These are phyloP conservation scores for Apophysomyces ossiformis DNA, from an alignment of 371 early-diverging fungal genomes.

Conservation along the genomic window DNA sequence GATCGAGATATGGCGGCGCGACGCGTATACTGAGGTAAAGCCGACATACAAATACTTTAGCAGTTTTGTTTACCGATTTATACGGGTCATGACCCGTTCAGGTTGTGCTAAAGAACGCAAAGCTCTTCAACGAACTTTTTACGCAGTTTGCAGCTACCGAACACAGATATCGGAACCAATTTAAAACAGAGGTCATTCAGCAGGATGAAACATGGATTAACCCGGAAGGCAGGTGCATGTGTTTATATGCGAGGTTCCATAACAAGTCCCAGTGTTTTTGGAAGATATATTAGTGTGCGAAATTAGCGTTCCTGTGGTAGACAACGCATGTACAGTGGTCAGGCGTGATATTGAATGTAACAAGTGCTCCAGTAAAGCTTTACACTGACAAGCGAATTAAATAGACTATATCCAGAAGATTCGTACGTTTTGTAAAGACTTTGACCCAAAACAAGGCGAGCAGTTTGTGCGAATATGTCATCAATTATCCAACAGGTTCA, in stretches of 20 bases:
- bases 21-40: constrained; percentile 23
- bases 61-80: background rate
- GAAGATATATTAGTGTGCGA: background rate
- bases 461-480: constrained; percentile 13
- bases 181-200: constrained; percentile 14
- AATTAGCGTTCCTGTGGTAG: background rate
- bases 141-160: constrained; percentile 23
- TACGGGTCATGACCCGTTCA: background rate
- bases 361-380: background rate
- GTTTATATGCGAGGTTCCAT: constrained; percentile 5
- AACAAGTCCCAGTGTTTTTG: background rate
- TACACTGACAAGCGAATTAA: background rate
- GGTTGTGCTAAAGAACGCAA: constrained; percentile 14
- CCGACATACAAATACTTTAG: background rate
- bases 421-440: constrained; percentile 18
- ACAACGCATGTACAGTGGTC: background rate
- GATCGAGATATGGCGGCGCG: constrained; percentile 30
- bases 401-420: constrained; percentile 18
- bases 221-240: constrained; percentile 8
- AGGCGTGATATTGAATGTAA: constrained; percentile 21
- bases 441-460: constrained; percentile 7
- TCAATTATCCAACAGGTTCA: constrained; percentile 13
- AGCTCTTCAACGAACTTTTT: constrained; percentile 4
- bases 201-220: constrained; percentile 8
- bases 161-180: constrained; percentile 14